Conservation (phyloP, 1,139 yeast species). For the Taphrina deformans region DNA sequence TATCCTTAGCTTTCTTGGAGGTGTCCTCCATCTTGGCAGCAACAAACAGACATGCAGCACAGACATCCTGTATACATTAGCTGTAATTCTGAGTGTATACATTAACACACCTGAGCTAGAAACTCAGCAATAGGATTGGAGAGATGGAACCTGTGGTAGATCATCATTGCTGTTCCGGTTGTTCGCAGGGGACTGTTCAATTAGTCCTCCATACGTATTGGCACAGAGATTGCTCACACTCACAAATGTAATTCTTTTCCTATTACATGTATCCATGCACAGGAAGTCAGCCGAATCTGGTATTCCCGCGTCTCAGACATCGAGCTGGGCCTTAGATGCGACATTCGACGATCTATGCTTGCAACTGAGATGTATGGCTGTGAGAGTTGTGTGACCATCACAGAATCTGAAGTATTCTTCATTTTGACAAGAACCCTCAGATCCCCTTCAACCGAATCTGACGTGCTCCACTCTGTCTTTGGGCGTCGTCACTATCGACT, state of each 20-base stretch:
- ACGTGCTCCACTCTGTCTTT: no score
- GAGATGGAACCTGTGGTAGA: constrained; percentile 69
- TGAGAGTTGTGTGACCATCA: constrained; percentile 31
- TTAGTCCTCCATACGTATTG: not conserved
- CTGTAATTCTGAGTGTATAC: constrained; percentile 42
- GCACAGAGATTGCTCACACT: not conserved
- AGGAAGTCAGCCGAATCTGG: constrained; percentile 30
- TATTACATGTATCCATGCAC: constrained; percentile 32
- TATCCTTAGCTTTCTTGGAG: constrained; percentile 71
- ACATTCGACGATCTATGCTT: constrained; percentile 7
- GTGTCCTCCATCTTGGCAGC: constrained; percentile 88
- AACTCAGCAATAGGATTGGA: constrained; percentile 40
- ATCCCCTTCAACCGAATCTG: no score
- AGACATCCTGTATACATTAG: constrained; percentile 53
- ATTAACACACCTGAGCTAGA: constrained; percentile 45
- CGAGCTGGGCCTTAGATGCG: constrained; percentile 5
- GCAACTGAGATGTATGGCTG: constrained; percentile 31
- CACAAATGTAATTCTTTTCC: constrained; percentile 29
- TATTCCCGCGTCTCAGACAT: constrained; percentile 31
- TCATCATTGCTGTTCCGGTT: constrained; percentile 49
- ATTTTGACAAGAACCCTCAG: no score
- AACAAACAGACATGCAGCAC: constrained; percentile 70
- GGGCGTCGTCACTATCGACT: no score
- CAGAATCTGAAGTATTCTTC: not conserved
- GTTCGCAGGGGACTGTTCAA: constrained; percentile 44